A percentile compares a stretch with the other conserved stretches of the same genome.
Conservation (phyloP, 192 early-diverging fungal genomes). For the Jimgerdemannia lactiflua region DNA sequence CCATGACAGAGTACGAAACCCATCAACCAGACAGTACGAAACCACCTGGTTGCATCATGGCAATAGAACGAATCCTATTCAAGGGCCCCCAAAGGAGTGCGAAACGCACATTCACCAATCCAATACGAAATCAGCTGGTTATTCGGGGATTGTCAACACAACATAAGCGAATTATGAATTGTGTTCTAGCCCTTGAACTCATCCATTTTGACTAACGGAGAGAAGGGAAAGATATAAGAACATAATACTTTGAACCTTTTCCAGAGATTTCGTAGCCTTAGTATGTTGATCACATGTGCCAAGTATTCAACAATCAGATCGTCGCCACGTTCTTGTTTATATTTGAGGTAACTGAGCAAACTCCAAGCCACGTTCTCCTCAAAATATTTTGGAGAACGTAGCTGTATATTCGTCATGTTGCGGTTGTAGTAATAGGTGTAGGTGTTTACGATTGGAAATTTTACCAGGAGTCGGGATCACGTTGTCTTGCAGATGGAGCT, state of each 20-base stretch:
- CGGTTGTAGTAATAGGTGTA: too few relatives aligned
- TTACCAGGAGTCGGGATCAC: too few relatives aligned
- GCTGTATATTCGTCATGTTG: background rate
- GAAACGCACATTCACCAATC: conserved; percentile 9
- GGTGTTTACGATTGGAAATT: too few relatives aligned
- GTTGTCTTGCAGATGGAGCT: too few relatives aligned
- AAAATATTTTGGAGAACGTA: background rate
- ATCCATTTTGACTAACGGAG: background rate
- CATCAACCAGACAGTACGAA: conserved; percentile 14
- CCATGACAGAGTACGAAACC: conserved; percentile 12
- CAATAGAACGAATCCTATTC: conserved; percentile 22
- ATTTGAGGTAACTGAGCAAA: conserved; percentile 11
- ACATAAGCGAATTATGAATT: conserved; percentile 13
- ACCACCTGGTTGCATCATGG: conserved; percentile 14
- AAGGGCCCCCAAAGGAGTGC: conserved; percentile 11
- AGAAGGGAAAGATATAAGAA: background rate
- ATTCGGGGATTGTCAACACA: conserved; percentile 18
- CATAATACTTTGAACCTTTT: background rate
- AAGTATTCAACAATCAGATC: conserved; percentile 9
- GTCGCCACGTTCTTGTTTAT: background rate
- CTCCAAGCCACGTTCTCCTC: conserved; percentile 5
- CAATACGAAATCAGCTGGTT: conserved; percentile 11
- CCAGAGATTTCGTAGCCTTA: background rate
- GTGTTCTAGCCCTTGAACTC: conserved; percentile 25
- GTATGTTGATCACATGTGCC: background rate